Percentiles rank a stretch among this genome's conserved stretches.
Evolutionary conservation across 805 yeast genomes (phyloP).

Genomic region (Teunomyces pallodes): DNA sequence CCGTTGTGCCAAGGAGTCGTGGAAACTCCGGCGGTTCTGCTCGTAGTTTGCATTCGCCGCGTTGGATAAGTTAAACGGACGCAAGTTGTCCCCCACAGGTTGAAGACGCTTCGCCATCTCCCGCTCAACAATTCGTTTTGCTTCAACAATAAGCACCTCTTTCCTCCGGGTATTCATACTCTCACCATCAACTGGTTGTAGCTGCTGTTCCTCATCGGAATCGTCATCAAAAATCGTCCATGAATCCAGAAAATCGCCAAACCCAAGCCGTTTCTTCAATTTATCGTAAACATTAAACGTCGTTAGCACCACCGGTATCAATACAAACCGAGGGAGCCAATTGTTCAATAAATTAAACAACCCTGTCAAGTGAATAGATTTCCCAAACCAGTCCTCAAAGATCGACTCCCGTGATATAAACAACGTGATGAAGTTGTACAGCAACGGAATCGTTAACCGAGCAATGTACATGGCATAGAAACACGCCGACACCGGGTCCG

Average conservation of each 20-base stretch:
- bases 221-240: constrained; percentile 42
- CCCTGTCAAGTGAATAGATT: constrained; percentile 71
- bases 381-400: constrained; percentile 74
- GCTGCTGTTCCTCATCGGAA: constrained; percentile 22
- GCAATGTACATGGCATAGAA: constrained; percentile 81
- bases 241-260: constrained; percentile 36
- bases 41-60: constrained; percentile 31
- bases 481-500: constrained; percentile 72
- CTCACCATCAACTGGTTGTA: constrained; percentile 13
- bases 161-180: constrained; percentile 22
- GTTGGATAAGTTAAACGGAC: constrained; percentile 26
- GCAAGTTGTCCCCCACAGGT: constrained; percentile 12
- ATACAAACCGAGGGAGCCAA: constrained; percentile 69
- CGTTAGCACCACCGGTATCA: constrained; percentile 68
- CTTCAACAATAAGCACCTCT: constrained; percentile 41
- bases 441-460: constrained; percentile 76
- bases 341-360: constrained; percentile 70
- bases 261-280: constrained; percentile 41
- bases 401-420: constrained; percentile 49
- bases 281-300: constrained; percentile 66
- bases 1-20: constrained; percentile 19
- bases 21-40: constrained; percentile 23
- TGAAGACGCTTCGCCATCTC: constrained; percentile 29
- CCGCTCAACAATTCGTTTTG: constrained; percentile 37
- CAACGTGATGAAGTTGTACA: constrained; percentile 73